phyloP scores from a whole-genome alignment of 2,329 filamentous ascomycete genomes.

The Knoxdaviesia proteae region DNA sequence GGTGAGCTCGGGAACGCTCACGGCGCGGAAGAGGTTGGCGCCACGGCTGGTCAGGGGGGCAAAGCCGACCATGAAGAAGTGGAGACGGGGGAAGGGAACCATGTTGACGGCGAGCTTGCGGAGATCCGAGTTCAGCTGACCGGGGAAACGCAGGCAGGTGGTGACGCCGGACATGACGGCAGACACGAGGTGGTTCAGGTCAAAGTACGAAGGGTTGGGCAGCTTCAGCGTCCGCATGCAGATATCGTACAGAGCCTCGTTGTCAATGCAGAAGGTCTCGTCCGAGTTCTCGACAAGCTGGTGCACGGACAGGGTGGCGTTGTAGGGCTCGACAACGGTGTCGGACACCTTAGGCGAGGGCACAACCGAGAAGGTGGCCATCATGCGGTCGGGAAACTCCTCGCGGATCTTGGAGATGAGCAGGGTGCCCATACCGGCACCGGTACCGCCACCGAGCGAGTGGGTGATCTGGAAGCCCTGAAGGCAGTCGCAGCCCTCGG shows the following conservation, averaged over 20 bases:
- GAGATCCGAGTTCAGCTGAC: constrained; percentile 98
- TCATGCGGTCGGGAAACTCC: constrained; percentile 99
- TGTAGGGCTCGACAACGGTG: constrained; percentile 99
- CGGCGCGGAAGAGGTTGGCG: constrained; percentile 87
- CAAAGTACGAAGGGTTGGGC: constrained; percentile 92
- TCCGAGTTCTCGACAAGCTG: constrained; percentile 99
- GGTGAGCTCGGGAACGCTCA: constrained; percentile 93
- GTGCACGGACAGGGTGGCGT: constrained; percentile 95
- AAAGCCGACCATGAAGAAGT: constrained; percentile 99
- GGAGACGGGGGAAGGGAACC: constrained; percentile 98
- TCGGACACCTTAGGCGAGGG: constrained; percentile 99
- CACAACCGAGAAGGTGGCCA: constrained; percentile 98
- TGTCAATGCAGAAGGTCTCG: constrained; percentile 99
- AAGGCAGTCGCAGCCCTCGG: constrained; percentile 96
- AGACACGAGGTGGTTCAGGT: constrained; percentile 98
- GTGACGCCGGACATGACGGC: constrained; percentile 99
- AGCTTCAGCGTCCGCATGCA: constrained; percentile 99
- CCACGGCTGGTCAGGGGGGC: constrained; percentile 78
- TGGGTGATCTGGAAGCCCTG: constrained; percentile 99
- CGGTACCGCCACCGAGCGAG: constrained; percentile 98
- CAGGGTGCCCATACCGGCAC: constrained; percentile 99
- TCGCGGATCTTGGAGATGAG: constrained; percentile 99
- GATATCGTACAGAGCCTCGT: constrained; percentile 99
- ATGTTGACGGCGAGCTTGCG: constrained; percentile 99
- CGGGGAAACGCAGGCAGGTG: constrained; percentile 96